phyloP scores from a whole-genome alignment of 331 rosid genomes.

The Phaseolus coccineus region DNA sequence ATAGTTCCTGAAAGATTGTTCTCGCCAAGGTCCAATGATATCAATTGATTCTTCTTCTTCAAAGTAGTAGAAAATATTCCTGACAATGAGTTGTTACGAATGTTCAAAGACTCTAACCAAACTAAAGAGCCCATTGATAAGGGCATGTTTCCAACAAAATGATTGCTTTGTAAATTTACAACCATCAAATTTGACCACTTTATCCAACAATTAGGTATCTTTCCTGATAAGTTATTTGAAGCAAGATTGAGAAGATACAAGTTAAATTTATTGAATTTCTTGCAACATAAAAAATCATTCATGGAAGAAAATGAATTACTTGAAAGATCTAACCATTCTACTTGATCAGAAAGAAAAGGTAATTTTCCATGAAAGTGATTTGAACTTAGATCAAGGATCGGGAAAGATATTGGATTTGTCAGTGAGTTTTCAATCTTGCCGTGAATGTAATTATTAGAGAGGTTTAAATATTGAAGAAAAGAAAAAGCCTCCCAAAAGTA shows the following conservation, averaged over 20 bases:
- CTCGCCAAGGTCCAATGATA: slow-evolving; percentile 1
- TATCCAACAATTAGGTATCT: slow-evolving; percentile 43
- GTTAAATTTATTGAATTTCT: fast-evolving
- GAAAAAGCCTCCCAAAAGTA: slow-evolving; percentile 19
- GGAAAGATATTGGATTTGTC: background rate
- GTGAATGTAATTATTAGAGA: slow-evolving; percentile 4
- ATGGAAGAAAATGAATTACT: background rate
- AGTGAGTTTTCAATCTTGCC: slow-evolving; percentile 1
- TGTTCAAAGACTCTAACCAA: background rate
- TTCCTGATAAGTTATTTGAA: slow-evolving; percentile 23
- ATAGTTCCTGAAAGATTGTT: slow-evolving; percentile 32
- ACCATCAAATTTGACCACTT: background rate
- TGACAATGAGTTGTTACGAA: background rate
- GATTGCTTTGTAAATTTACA: background rate
- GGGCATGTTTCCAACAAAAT: background rate
- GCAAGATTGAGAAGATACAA: background rate
- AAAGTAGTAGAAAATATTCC: background rate
- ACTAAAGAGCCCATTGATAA: background rate
- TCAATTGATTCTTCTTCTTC: background rate
- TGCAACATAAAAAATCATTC: background rate
- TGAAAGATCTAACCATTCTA: background rate
- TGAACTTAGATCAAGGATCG: background rate
- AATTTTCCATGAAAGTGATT: background rate
- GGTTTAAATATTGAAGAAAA: background rate
- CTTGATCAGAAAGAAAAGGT: background rate